Base-by-base conservation (phyloP, 495 filamentous ascomycete species). In the Venustampulla echinocandica region DNA sequence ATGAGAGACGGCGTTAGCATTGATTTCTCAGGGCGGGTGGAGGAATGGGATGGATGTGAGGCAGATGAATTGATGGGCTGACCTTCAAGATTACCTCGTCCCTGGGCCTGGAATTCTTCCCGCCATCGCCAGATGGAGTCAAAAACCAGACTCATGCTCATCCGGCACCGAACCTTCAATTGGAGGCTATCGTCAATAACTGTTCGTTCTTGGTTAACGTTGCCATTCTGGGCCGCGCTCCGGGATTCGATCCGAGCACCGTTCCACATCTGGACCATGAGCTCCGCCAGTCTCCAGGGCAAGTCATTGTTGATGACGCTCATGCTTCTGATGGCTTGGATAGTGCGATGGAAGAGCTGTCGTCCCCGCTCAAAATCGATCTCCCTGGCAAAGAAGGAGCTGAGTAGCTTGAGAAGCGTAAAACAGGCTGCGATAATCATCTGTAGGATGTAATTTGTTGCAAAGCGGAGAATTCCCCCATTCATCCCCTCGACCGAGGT, bases 121-220 rank as follows among this genome's bases (percentile, higher is more conserved):
- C 89, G 74, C 89, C 89, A 96, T 44, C 87, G 80, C 87, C 87
- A 94, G 19, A 93, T 87, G 3, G 83, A 87, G 64, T 96, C 89
- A 60, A 83, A 95, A 2, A 96, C 84, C 5, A 94, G 70, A 54
- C 85, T 90, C 84, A 96, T 90, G 62, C 87, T 93, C 76, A 90
- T 89, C 9, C 89, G 77, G 57, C 86, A 92, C 45, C 86, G 77
- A 4, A 95, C 86, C 62, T 87, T 90, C 13, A 96, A 69, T 64
- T 89, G 80, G 39, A 96, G 60, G 27, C 70, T 80, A 68, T 85
- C 83, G 58, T 94, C 87, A 5, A 58, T 35, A 11, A 46, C 21
- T 10, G 47, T 43, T 45, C 45, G 17, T 77, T 68, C 32, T 21
- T 41, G 22, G 27, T 48, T 71, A 65, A 37, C 46, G 19, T 50